Percentiles rank a stretch among this genome's conserved stretches.
These are phyloP conservation scores for Centrapalus pauciflorus DNA, from an alignment of 129 eudicot genomes.

Conservation along the genomic window DNA sequence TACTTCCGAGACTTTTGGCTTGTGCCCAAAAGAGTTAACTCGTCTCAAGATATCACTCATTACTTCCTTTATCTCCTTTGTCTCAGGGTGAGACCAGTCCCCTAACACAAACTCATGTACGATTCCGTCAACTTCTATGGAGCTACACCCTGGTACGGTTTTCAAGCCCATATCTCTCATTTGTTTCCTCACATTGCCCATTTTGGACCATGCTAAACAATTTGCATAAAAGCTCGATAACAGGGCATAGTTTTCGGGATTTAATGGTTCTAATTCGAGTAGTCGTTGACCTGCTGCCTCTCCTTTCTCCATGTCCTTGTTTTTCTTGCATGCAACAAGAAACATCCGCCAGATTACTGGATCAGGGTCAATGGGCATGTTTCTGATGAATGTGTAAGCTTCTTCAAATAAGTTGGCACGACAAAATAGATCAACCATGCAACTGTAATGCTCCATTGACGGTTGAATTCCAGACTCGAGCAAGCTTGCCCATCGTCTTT, in stretches of 20 bases:
- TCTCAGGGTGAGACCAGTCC: conserved; percentile 54
- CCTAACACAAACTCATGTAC: conserved; percentile 61
- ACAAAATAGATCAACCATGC: conserved; percentile 61
- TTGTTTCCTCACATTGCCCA: conserved; percentile 42
- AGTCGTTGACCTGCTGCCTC: conserved; percentile 34
- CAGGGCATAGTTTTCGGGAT: conserved; percentile 54
- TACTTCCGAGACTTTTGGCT: conserved; percentile 38
- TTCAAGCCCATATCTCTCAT: conserved; percentile 48
- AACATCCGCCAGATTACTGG: conserved; percentile 57
- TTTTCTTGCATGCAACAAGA: conserved; percentile 51
- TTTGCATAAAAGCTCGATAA: conserved; percentile 56
- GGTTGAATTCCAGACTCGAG: conserved; percentile 45
- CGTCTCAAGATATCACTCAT: conserved; percentile 31
- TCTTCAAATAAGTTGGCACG: conserved; percentile 43
- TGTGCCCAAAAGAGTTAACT: conserved; percentile 36
- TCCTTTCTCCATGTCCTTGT: conserved; percentile 36
- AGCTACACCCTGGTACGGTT: conserved; percentile 58
- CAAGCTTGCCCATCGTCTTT: conserved; percentile 47
- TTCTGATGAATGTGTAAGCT: conserved; percentile 34
- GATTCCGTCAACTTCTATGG: conserved; percentile 53
- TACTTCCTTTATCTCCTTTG: conserved; percentile 38
- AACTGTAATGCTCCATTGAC: conserved; percentile 58
- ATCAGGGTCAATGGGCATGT: conserved; percentile 54
- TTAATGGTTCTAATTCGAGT: conserved; percentile 47
- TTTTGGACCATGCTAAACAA: conserved; percentile 45